Evolutionary conservation across 2,329 filamentous ascomycete genomes (phyloP).

Genomic region (Capronia epimyces): DNA sequence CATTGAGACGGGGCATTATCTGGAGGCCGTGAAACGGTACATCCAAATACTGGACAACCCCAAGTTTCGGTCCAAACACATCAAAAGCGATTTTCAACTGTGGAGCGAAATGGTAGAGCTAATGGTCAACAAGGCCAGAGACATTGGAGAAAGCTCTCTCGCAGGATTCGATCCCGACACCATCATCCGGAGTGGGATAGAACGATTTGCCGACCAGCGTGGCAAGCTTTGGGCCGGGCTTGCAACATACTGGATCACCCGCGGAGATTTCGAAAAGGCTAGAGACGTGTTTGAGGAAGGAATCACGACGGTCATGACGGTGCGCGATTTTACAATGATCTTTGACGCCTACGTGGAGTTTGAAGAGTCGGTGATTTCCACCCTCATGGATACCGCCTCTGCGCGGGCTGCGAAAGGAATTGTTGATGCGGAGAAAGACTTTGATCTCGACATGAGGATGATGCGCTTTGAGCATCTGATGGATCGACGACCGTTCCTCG

Average conservation of each 20-base stretch:
- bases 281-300: slow-evolving; percentile 93
- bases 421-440: slow-evolving; percentile 76
- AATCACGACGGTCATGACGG: slow-evolving; percentile 96
- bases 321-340: slow-evolving; percentile 91
- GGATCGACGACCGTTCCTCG: slow-evolving; percentile 89
- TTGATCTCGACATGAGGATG: slow-evolving; percentile 94
- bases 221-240: slow-evolving; percentile 93
- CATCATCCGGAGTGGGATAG: slow-evolving; percentile 87
- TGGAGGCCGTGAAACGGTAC: slow-evolving; percentile 84
- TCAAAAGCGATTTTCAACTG: slow-evolving; percentile 90
- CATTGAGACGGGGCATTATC: slow-evolving; percentile 73
- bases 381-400: slow-evolving; percentile 82
- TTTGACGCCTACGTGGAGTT: slow-evolving; percentile 97
- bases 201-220: slow-evolving; percentile 84
- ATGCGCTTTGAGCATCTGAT: slow-evolving; percentile 97
- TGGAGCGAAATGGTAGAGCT: slow-evolving; percentile 98
- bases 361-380: slow-evolving; percentile 89
- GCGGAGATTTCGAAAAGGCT: slow-evolving; percentile 85
- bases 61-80: slow-evolving; percentile 84
- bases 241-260: slow-evolving; percentile 93
- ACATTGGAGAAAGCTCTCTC: slow-evolving; percentile 74
- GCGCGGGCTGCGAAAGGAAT: slow-evolving; percentile 71
- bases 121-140: slow-evolving; percentile 80
- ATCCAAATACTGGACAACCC: slow-evolving; percentile 88
- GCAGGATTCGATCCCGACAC: slow-evolving; percentile 82